phyloP scores from a whole-genome alignment of 768 basidiomycete species.

The Hemileccinum rubropunctum region DNA sequence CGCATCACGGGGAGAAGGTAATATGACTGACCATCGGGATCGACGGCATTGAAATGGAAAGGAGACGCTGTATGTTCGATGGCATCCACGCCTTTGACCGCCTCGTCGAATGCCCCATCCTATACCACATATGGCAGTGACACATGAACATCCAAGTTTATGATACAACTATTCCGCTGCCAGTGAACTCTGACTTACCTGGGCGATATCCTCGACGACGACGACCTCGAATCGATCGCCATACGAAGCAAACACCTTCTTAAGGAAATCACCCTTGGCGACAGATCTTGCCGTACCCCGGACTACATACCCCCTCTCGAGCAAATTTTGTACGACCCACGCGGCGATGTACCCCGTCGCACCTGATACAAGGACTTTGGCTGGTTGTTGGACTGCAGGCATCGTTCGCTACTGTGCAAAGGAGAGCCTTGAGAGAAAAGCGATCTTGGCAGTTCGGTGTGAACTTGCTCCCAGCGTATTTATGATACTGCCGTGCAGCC shows the following conservation, averaged over 20 bases:
- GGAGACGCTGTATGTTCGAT: conserved; percentile 72
- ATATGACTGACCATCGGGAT: conserved; percentile 36
- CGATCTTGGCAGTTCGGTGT: not conserved
- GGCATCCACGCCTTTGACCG: conserved; percentile 71
- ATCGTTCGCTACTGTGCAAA: conserved; percentile 2
- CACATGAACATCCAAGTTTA: not conserved
- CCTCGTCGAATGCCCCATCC: conserved; percentile 76
- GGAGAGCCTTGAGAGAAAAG: not conserved
- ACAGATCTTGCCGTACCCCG: conserved; percentile 64
- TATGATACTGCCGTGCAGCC: too few species aligned
- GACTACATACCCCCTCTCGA: conserved; percentile 61
- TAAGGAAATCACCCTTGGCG: conserved; percentile 58
- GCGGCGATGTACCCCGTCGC: conserved; percentile 26
- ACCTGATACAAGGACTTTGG: conserved; percentile 31
- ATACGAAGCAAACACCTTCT: conserved; percentile 48
- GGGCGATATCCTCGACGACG: conserved; percentile 66
- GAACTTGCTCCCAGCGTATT: not conserved
- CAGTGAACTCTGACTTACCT: conserved; percentile 31
- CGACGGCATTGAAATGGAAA: conserved; percentile 43
- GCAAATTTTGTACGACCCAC: conserved; percentile 54
- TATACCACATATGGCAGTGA: conserved; percentile 14
- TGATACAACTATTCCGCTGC: not conserved
- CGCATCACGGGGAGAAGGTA: not conserved
- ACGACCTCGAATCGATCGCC: conserved; percentile 61
- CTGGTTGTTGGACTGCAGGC: conserved; percentile 25